phyloP scores from a whole-genome alignment of 2,329 filamentous ascomycete genomes.

The Beauveria pseudobassiana region DNA sequence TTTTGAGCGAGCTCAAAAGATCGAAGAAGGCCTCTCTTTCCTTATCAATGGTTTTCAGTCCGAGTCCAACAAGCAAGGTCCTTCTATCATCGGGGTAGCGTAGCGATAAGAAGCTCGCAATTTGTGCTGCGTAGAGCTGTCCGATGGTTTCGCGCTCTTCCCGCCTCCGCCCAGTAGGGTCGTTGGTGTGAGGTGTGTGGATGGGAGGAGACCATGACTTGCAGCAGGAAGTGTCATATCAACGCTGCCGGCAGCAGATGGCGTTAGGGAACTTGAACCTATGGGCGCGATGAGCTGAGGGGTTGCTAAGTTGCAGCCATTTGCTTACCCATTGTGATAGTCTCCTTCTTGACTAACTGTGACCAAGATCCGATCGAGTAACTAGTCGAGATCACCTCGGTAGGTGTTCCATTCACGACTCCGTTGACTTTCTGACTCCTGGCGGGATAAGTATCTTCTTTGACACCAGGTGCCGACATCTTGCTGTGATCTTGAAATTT shows the following conservation, averaged over 20 bases:
- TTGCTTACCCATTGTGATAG: slow-evolving; percentile 80
- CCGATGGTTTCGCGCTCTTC: slow-evolving; percentile 74
- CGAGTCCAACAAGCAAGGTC: slow-evolving; percentile 55
- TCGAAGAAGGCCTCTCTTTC: slow-evolving; percentile 56
- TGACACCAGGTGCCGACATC: slow-evolving; percentile 36
- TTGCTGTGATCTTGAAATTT: not conserved
- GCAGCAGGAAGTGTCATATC: slow-evolving; percentile 49
- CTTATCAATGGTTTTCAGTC: slow-evolving; percentile 42
- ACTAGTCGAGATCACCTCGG: slow-evolving; percentile 62
- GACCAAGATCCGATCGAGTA: slow-evolving; percentile 88
- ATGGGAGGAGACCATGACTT: slow-evolving; percentile 54
- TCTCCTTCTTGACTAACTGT: slow-evolving; percentile 77
- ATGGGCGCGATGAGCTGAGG: not conserved
- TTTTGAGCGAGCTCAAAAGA: slow-evolving; percentile 54
- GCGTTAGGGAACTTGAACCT: slow-evolving; percentile 78
- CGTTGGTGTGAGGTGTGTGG: slow-evolving; percentile 74
- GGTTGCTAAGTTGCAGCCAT: slow-evolving; percentile 11
- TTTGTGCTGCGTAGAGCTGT: slow-evolving; percentile 82
- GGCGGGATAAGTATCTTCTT: slow-evolving; percentile 59
- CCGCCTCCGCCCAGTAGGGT: slow-evolving; percentile 81
- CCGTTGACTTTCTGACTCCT: slow-evolving; percentile 52
- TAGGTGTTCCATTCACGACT: slow-evolving; percentile 58
- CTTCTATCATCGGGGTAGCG: slow-evolving; percentile 58
- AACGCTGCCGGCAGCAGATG: slow-evolving; percentile 54
- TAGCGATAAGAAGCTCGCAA: slow-evolving; percentile 71